Conservation (phyloP, 345 rosid genomes). For the Pugionium cornutum region DNA sequence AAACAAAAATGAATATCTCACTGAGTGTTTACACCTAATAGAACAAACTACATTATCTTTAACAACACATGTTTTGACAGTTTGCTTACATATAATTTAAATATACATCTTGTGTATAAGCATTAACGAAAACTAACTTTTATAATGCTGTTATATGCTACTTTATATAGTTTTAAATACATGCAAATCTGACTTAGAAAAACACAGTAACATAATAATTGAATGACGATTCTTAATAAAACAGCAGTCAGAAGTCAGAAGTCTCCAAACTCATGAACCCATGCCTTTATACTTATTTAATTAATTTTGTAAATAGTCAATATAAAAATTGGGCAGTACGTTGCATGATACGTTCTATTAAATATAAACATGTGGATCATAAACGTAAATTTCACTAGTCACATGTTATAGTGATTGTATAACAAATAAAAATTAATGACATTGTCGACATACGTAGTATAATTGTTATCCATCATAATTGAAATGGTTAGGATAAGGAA, state of each 20-base stretch:
- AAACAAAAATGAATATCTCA: conserved; percentile 30
- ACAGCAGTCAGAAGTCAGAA: conserved; percentile 23
- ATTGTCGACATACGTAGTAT: conserved; percentile 28
- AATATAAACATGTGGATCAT: conserved; percentile 32
- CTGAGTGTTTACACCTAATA: conserved; percentile 39
- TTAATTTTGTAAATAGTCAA: conserved; percentile 10
- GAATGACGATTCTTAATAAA: conserved; percentile 28
- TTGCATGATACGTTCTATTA: conserved; percentile 38
- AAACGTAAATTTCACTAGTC: conserved; percentile 37
- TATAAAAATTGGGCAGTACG: conserved; percentile 36
- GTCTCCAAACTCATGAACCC: conserved; percentile 30
- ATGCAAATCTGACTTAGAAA: conserved; percentile 27
- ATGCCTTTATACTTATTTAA: conserved; percentile 3
- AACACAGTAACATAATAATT: conserved; percentile 1
- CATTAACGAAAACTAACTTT: not conserved
- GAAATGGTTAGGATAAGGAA: conserved; percentile 37
- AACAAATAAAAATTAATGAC: conserved; percentile 34
- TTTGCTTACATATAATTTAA: conserved; percentile 9
- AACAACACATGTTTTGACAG: conserved; percentile 38
- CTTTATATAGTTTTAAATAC: conserved; percentile 1
- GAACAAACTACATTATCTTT: conserved; percentile 36
- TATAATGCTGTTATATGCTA: not conserved
- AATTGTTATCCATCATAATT: conserved; percentile 24
- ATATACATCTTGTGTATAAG: not conserved
- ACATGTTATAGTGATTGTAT: conserved; percentile 32